Conservation (phyloP, 768 basidiomycete genomes). For the Suillus tomentosus region DNA sequence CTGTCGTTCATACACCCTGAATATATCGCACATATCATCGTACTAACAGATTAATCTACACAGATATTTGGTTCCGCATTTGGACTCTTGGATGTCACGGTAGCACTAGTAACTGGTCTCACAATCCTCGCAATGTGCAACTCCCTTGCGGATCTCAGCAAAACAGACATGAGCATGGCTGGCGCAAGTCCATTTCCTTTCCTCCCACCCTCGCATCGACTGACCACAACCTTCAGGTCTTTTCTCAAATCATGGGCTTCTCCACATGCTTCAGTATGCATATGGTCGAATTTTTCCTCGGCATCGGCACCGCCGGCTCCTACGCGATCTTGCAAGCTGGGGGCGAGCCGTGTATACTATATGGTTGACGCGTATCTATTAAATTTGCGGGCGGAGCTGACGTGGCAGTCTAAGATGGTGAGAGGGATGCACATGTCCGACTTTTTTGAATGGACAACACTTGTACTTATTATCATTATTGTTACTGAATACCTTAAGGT, state of each 20-base stretch:
- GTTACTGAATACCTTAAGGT: neutral
- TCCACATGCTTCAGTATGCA: conserved; percentile 93
- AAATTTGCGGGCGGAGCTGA: conserved; percentile 85
- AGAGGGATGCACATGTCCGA: neutral
- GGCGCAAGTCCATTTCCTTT: conserved; percentile 41
- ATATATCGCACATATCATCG: neutral
- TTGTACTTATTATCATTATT: neutral
- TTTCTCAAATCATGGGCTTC: conserved; percentile 92
- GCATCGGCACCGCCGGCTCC: conserved; percentile 88
- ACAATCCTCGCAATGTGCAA: conserved; percentile 97
- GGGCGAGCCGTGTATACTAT: conserved; percentile 60
- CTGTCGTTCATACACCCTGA: neutral
- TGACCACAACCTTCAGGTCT: conserved; percentile 48
- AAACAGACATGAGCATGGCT: conserved; percentile 91
- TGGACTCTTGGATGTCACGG: conserved; percentile 77
- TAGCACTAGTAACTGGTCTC: conserved; percentile 77
- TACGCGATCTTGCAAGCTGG: conserved; percentile 70
- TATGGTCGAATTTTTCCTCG: conserved; percentile 88
- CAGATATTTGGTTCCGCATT: conserved; percentile 93
- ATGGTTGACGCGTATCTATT: conserved; percentile 73
- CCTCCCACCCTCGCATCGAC: neutral
- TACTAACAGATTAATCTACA: conserved; percentile 13
- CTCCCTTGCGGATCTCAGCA: conserved; percentile 89
- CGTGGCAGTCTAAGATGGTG: conserved; percentile 14
- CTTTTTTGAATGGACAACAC: neutral